Evolutionary conservation across 1,284 basidiomycete genomes (phyloP).

Genomic region (Trichosporon faecale): DNA sequence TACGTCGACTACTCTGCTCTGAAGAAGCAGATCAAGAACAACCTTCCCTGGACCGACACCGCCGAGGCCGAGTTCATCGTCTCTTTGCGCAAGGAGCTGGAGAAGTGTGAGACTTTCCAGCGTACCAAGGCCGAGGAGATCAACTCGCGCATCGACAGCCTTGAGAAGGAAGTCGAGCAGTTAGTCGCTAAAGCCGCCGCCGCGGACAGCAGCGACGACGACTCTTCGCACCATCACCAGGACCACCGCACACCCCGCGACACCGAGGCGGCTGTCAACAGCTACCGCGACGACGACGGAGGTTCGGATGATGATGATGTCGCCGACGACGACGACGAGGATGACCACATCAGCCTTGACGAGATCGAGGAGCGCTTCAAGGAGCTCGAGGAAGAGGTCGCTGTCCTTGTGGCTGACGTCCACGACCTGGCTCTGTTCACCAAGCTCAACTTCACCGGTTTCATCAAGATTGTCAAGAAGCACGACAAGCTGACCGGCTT

Average conservation of each 20-base stretch:
- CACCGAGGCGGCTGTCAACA: slow-evolving; percentile 37
- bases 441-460: slow-evolving; percentile 95
- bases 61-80: slow-evolving; percentile 78
- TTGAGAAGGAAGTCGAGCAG: slow-evolving; percentile 72
- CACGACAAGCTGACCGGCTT: slow-evolving; percentile 62
- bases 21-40: slow-evolving; percentile 78
- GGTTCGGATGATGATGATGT: slow-evolving; percentile 60
- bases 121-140: slow-evolving; percentile 85
- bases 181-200: slow-evolving; percentile 59
- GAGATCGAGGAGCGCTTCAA: slow-evolving; percentile 85
- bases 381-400: slow-evolving; percentile 89
- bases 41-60: slow-evolving; percentile 63
- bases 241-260: slow-evolving; percentile 33
- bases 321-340: slow-evolving; percentile 50
- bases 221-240: slow-evolving; percentile 16
- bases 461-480: slow-evolving; percentile 99
- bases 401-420: slow-evolving; percentile 93
- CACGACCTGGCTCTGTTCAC: slow-evolving; percentile 94
- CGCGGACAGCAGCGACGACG: slow-evolving; percentile 49
- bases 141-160: slow-evolving; percentile 70
- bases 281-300: slow-evolving; percentile 58
- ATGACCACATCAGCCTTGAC: slow-evolving; percentile 60
- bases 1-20: slow-evolving; percentile 86
- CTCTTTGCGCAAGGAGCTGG: slow-evolving; percentile 80
- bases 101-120: slow-evolving; percentile 96